Evolutionary conservation across 495 filamentous ascomycete species (phyloP), one percentile per base, ranked within the genome.

Genomic region (Neurospora sp.): DNA sequence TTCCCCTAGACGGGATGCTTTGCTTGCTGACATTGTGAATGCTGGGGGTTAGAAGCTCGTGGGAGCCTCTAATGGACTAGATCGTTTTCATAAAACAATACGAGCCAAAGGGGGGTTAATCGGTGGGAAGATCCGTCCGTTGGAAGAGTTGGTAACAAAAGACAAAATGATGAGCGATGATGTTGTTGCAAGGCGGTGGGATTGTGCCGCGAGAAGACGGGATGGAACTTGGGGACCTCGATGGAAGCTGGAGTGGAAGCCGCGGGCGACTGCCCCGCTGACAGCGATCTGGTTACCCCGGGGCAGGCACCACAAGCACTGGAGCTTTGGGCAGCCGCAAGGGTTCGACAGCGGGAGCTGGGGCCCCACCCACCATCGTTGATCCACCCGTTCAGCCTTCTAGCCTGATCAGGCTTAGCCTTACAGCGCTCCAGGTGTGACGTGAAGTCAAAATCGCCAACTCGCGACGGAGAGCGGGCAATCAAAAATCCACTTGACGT

Each of bases 1-100:
- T 91, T 99, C 96, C 80, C 96, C 96, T 81, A 97, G 87, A 76
- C 96, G 92, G 74, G 93, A 92, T 75, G 94, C 93, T 86, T 97
- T 98, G 44, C 89, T 91, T 69, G 94, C 91, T 77, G 94, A 92
- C 93, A 95, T 92, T 73, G 76, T 69, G 73, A 39, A 62, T 10
- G 16, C 6, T 66, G 6, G 4, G 20, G 38, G 9, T 10, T 12
- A 39, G 38, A 11, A 27, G 54, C 69, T 46, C 75, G 62, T n/a
- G 11, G 46, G 31, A 38, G 37, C 72, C 39, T 72, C 48, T n/a
- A 59, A 14, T 4, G 8, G 38, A 23, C n/a, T 42, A 48, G 9
- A 14, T 2, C 9, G 31, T 70, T 42, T 4, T 70, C 66, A 73
- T 73, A 62, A 73, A 44, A 69, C 39, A 44, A n/a, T n/a, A n/a